These are phyloP conservation scores for Rickenella mellea DNA, from an alignment of 768 basidiomycete species.

Conservation along the genomic window DNA sequence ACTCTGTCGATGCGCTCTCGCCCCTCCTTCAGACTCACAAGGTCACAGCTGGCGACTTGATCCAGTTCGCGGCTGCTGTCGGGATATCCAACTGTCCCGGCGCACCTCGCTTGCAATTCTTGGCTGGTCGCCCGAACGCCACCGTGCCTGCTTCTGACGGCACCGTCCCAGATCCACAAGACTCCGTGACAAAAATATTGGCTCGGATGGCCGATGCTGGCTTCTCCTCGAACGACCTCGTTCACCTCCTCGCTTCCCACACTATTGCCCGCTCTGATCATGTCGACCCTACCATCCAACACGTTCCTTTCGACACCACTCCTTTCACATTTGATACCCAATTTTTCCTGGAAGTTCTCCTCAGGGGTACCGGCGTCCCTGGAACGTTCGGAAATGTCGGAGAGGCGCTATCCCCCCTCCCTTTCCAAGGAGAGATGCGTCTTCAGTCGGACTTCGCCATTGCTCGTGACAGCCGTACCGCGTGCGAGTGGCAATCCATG, in stretches of 20 bases:
- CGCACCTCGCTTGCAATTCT: conserved; percentile 6
- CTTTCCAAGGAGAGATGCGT: conserved; percentile 10
- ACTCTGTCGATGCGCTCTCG: conserved; percentile 6
- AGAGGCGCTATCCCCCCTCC: conserved; percentile 9
- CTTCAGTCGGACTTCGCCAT: conserved; percentile 11
- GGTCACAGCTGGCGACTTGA: conserved; percentile 10
- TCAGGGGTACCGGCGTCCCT: conserved; percentile 9
- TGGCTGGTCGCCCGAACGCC: conserved; percentile 9
- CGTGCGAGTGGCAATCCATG: conserved; percentile 12
- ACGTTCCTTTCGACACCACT: conserved; percentile 9
- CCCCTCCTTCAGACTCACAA: conserved; percentile 7
- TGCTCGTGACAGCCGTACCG: conserved; percentile 8
- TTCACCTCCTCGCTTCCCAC: conserved; percentile 9
- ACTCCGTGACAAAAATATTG: conserved; percentile 6
- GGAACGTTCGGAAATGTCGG: conserved; percentile 7
- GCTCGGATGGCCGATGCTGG: conserved; percentile 9
- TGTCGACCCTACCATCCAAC: conserved; percentile 1
- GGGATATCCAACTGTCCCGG: conserved; percentile 10
- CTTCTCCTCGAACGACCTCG: conserved; percentile 7
- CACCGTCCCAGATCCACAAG: conserved; percentile 8
- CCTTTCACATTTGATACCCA: conserved; percentile 12
- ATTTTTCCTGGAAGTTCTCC: conserved; percentile 10
- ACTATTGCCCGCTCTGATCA: conserved; percentile 10
- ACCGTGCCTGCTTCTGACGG: conserved; percentile 7
- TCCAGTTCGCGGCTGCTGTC: conserved; percentile 10